Evolutionary conservation across 305 asterid genomes (phyloP), one percentile per base, ranked within the genome.

Genomic region (Fraxinus greggii): DNA sequence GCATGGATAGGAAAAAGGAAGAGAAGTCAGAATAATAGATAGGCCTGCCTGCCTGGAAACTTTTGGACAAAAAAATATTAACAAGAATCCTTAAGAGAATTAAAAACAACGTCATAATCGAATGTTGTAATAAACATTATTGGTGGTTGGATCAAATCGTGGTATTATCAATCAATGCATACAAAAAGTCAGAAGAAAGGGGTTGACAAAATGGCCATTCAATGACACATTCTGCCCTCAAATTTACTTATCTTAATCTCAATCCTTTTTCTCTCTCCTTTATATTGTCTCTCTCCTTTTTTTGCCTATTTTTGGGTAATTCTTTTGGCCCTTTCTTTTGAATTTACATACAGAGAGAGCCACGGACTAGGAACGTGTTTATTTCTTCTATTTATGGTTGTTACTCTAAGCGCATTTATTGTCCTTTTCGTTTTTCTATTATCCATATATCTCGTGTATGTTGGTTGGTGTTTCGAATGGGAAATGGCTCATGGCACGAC

Each of bases 191-290:
- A 76, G 61, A 82, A 78, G 84, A 63, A 81, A 38, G 23, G 33
- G 86, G 83, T 74, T 80, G 86, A 86, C 76, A 86, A 85, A 83
- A 83, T 85, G 86, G 84, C 85, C 88, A 87, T 86, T 83, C 79
- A 82, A 69, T 69, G 88, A 83, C 79, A 76, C 84, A 83, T 85
- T 84, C 51, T 69, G 82, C 85, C 81, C 45, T 79, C 75, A 77
- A 85, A 69, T 69, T 69, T 69, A 15, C 74, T 69, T 69, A 10
- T 12, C 75, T 51, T 15, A 5, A 69, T 29, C 75, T 3, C 75
- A 69, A 12, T 29, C 40, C 75, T 29, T 69, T 51, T 69, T 29
- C 5, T 69, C 21, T 28, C 75, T 26, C 31, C 32, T 63, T 21
- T 61, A 31, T 61, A 15, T 48, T 1, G 5, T 48, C 2, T 48